A percentile compares a stretch with the other conserved stretches of the same genome.
These are phyloP conservation scores for Globisporangium acanthophoron DNA, from an alignment of 352 stramenopile species.

Conservation along the genomic window DNA sequence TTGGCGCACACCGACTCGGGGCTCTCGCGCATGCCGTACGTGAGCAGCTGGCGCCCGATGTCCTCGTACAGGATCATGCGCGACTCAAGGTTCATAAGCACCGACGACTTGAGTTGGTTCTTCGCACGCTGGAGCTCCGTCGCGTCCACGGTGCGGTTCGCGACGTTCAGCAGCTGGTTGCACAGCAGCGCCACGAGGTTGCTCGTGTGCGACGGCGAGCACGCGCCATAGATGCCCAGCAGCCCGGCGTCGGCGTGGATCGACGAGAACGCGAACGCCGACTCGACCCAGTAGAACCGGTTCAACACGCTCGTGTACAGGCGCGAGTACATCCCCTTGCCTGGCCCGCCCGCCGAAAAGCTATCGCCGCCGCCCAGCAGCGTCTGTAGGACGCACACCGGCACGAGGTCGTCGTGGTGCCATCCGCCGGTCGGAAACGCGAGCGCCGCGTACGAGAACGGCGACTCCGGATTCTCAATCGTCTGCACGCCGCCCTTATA, in stretches of 20 bases:
- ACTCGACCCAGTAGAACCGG: conserved; percentile 97
- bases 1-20: conserved; percentile 82
- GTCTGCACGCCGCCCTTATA: conserved; percentile 70
- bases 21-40: conserved; percentile 92
- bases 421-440: conserved; percentile 96
- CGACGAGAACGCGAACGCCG: conserved; percentile 95
- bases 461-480: conserved; percentile 60
- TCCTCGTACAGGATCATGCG: conserved; percentile 98
- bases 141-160: conserved; percentile 62
- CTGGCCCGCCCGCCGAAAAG: conserved; percentile 98
- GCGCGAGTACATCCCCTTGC: conserved; percentile 99
- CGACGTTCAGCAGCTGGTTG: conserved; percentile 91
- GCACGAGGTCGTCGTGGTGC: conserved; percentile 95
- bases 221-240: conserved; percentile 92
- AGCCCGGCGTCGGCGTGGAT: conserved; percentile 95
- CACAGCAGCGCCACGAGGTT: conserved; percentile 92
- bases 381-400: conserved; percentile 96
- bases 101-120: conserved; percentile 99
- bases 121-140: conserved; percentile 93
- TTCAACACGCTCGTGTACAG: conserved; percentile 98
- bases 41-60: conserved; percentile 97
- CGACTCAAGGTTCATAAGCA: conserved; percentile 99
- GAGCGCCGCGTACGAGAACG: conserved; percentile 90
- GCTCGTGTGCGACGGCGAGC: conserved; percentile 74
- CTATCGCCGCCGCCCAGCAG: conserved; percentile 96